phyloP scores from a whole-genome alignment of 306 rosid genomes.

The Sphenostylis stenocarpa region DNA sequence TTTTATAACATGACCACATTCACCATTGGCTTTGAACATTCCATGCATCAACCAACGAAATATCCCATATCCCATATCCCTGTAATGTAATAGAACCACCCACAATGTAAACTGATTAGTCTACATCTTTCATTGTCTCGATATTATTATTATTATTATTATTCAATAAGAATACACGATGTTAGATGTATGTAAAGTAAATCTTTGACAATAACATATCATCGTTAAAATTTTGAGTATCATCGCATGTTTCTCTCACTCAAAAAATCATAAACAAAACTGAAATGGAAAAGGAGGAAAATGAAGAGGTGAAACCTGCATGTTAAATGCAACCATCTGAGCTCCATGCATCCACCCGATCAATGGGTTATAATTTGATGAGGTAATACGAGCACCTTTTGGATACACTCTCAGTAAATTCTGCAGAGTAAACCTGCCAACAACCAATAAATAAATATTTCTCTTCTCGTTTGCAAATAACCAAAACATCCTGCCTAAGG shows the following conservation, averaged over 20 bases:
- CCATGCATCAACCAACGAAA: constrained; percentile 98
- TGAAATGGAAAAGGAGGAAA: neutral
- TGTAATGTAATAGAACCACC: constrained; percentile 34
- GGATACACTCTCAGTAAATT: constrained; percentile 92
- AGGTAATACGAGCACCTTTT: constrained; percentile 82
- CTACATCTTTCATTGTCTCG: constrained; percentile 23
- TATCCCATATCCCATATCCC: constrained; percentile 97
- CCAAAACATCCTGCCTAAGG: neutral
- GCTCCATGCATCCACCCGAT: constrained; percentile 99
- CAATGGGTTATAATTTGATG: constrained; percentile 90
- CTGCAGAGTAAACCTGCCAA: constrained; percentile 83
- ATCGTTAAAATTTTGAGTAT: no score
- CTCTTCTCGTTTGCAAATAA: constrained; percentile 21
- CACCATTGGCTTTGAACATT: constrained; percentile 91
- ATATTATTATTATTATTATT: no score
- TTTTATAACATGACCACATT: constrained; percentile 91
- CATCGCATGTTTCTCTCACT: no score
- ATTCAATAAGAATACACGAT: constrained; percentile 12
- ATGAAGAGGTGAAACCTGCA: constrained; percentile 68
- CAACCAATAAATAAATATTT: constrained; percentile 31
- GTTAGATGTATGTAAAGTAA: neutral
- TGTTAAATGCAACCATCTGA: constrained; percentile 98
- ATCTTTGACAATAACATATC: no score
- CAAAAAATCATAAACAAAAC: constrained; percentile 12
- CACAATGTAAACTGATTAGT: constrained; percentile 14